Evolutionary conservation across 331 rosid species (phyloP), one percentile per base, ranked within the genome.

Genomic region (Malus hybrid): DNA sequence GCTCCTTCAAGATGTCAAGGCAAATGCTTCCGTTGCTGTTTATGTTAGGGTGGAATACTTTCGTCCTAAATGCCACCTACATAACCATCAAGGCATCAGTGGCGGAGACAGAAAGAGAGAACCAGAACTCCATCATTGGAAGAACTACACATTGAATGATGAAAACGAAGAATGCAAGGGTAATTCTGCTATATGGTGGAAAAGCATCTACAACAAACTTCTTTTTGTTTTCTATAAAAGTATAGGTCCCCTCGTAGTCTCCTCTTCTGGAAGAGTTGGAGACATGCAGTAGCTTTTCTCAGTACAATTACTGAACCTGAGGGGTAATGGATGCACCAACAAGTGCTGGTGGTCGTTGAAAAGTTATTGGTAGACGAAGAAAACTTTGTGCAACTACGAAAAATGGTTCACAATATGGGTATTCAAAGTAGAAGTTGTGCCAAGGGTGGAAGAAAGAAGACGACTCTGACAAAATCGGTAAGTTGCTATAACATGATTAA

Each of bases 1-100:
- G 97, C 85, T 92, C 97, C 83, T 92, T 89, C 90, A 92, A 86
- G 84, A 92, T 92, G 86, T 92, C 97, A 58, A 92, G 97, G 87
- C 97, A 92, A 87, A 92, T 92, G 85, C 97, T 92, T 62, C 97
- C 93, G 18, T 92, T 92, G 87, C 96, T 89, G 85, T 92, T 92
- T 19, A 92, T 88, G 82, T 92, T 92, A 32, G 97, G 97, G 89
- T 92, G 97, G 89, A 92, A 92, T 65, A 92, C 97, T 89, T 92
- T 92, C 13, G 97, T 92, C 83, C 97, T 88, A 84, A 89, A 92
- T 79, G 97, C 97, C 84, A 92, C 97, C 96, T 92, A 87, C 80
- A 79, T 77, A 53, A 73, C 33, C 76, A 71, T 72, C 66, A 70
- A 32, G 57, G 70, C 20, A 13, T 68, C 26, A 75, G 77, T 62